Evolutionary conservation across 495 filamentous ascomycete genomes (phyloP).

Genomic region (Tuber microsphaerosporum): DNA sequence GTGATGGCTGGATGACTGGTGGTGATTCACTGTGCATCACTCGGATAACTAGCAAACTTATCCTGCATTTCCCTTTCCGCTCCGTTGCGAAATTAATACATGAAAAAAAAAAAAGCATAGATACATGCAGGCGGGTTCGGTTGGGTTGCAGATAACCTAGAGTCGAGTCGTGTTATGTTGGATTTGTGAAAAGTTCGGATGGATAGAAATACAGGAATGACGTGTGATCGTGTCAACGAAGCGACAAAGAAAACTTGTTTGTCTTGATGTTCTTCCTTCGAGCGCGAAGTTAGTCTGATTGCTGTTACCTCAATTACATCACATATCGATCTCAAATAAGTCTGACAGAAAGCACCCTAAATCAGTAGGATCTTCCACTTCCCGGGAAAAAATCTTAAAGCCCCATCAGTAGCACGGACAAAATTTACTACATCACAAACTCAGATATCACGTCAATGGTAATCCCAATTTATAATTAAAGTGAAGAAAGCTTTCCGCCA

Average conservation of each 20-base stretch:
- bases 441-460: not conserved
- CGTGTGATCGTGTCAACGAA: not conserved
- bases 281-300: not conserved
- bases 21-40: slow-evolving; percentile 1
- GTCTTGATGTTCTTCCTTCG: not conserved
- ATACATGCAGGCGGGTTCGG: not conserved
- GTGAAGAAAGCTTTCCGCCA: slow-evolving; percentile 2
- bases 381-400: no score
- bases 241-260: not conserved
- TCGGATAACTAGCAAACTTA: not conserved
- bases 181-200: not conserved
- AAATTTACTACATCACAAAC: not conserved
- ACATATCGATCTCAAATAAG: not conserved
- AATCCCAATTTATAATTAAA: not conserved
- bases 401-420: not conserved
- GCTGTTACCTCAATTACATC: not conserved
- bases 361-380: not conserved
- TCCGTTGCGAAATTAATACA: not conserved
- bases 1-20: not conserved
- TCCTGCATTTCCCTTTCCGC: not conserved
- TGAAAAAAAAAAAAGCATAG: not conserved
- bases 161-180: not conserved
- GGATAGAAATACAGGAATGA: not conserved
- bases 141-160: not conserved
- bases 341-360: not conserved